Evolutionary conservation across 352 stramenopile genomes (phyloP), one percentile per base, ranked within the genome.

Genomic region (Phytophthora sp.): DNA sequence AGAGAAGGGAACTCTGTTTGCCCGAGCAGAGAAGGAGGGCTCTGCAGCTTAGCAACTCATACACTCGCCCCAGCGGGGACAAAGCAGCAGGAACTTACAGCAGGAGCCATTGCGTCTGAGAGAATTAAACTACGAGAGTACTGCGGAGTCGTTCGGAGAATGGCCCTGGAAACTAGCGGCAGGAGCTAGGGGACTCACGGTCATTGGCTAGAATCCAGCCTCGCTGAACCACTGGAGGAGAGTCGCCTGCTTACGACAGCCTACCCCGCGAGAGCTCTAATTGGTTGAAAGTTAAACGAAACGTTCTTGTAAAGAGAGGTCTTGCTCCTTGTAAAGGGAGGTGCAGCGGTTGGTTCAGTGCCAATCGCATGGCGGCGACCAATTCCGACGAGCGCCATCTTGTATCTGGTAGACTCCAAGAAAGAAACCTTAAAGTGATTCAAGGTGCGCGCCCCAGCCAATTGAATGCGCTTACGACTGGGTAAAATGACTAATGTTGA

Each of bases 1-100:
- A 95, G 84, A 94, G 84, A 95, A 93, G 79, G 80, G 74, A 89
- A 94, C 87, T 94, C 87, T 95, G 87, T 88, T 82, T 91, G 84
- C 84, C 81, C 82, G 81, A 86, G 81, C 83, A 91, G 81, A 93
- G 80, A 91, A 89, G 73, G 81, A 74, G 58, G 71, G 78, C 82
- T 93, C 85, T 91, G 82, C 85, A 93, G 85, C 85, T 89, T 79
- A 81, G 84, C 84, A 93, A 91, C 82, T 85, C 74, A 88, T 83
- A 74, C 68, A 74, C 59, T 55, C 63, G 47, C 63, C 67, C 41
- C 53, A 45, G n/a, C n/a, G 20, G 30, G 9, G 21, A 52, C n/a
- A 53, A 20, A 33, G 15, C 18, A 21, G 20, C 33, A 57, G 39
- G 39, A 59, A 86, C 77, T 68, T 84, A 86, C 79, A 68, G 69